These are phyloP conservation scores for Linum trigynum DNA, from an alignment of 345 rosid species.

Conservation along the genomic window DNA sequence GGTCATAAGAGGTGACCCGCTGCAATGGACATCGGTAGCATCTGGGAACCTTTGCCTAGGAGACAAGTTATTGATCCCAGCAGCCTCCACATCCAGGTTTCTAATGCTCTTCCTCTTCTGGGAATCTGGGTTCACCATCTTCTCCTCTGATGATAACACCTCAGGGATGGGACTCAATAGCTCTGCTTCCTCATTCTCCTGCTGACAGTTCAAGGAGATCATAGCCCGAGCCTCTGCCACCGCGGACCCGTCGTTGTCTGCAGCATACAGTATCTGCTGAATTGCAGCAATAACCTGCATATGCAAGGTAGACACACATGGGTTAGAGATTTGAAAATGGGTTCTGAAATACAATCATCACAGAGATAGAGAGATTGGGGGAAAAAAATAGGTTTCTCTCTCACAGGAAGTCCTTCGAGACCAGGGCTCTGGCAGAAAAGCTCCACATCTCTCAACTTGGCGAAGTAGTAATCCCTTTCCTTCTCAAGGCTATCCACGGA, in stretches of 20 bases:
- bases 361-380: not conserved
- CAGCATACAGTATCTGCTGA: conserved; percentile 66
- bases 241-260: conserved; percentile 57
- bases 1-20: conserved; percentile 84
- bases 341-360: not conserved
- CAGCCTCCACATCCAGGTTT: conserved; percentile 68
- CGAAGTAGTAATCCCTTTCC: conserved; percentile 93
- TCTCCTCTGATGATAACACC: conserved; percentile 26
- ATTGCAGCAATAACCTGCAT: conserved; percentile 73
- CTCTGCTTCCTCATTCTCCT: conserved; percentile 33
- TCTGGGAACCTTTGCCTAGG: conserved; percentile 83
- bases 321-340: no score
- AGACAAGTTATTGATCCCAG: conserved; percentile 55
- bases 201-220: conserved; percentile 19
- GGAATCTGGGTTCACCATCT: conserved; percentile 36
- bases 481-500: conserved; percentile 91
- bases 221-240: conserved; percentile 67
- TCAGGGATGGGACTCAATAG: not conserved
- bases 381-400: not conserved
- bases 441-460: conserved; percentile 82
- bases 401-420: conserved; percentile 59
- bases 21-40: conserved; percentile 81
- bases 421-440: conserved; percentile 67
- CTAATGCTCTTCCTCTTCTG: conserved; percentile 71
- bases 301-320: not conserved